Conservation (phyloP, 805 yeast species). For the Myxozyma melibiosi region DNA sequence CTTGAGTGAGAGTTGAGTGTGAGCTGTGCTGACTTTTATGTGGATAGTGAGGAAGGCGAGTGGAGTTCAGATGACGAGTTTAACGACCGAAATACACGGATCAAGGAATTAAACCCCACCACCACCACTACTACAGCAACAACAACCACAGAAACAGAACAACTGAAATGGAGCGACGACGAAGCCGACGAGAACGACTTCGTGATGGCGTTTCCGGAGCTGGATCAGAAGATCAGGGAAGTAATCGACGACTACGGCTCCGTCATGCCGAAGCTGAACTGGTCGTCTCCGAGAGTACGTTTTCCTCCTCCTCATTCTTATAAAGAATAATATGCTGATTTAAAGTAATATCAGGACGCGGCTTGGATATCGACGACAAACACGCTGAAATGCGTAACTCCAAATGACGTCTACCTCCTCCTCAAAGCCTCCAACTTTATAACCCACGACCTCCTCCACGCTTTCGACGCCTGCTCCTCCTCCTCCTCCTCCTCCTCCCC, state of each 20-base stretch:
- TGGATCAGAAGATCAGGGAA: slow-evolving; percentile 57
- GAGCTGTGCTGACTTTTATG: not conserved
- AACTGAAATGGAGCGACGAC: slow-evolving; percentile 26
- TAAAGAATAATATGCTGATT: not conserved
- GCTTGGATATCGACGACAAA: slow-evolving; percentile 86
- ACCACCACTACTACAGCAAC: slow-evolving; percentile 32
- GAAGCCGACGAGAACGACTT: slow-evolving; percentile 46
- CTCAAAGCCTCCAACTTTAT: slow-evolving; percentile 87
- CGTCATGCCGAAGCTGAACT: slow-evolving; percentile 87
- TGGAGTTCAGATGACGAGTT: slow-evolving; percentile 42
- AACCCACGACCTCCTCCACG: slow-evolving; percentile 76
- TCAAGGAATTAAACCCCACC: slow-evolving; percentile 12
- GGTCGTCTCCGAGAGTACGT: slow-evolving; percentile 82
- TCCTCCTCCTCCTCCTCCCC: not conserved
- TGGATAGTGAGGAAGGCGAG: slow-evolving; percentile 17
- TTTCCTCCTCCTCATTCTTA: not conserved
- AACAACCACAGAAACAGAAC: slow-evolving; percentile 1
- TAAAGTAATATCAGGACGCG: slow-evolving; percentile 58
- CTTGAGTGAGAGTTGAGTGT: not conserved
- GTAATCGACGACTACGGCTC: slow-evolving; percentile 55
- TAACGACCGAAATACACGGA: slow-evolving; percentile 21
- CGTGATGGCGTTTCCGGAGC: slow-evolving; percentile 54
- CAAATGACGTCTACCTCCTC: slow-evolving; percentile 76
- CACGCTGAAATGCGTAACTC: slow-evolving; percentile 67
- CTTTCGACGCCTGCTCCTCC: slow-evolving; percentile 54